Conservation (phyloP, 2,329 filamentous ascomycete species). For the Chalaropsis thielavioides region DNA sequence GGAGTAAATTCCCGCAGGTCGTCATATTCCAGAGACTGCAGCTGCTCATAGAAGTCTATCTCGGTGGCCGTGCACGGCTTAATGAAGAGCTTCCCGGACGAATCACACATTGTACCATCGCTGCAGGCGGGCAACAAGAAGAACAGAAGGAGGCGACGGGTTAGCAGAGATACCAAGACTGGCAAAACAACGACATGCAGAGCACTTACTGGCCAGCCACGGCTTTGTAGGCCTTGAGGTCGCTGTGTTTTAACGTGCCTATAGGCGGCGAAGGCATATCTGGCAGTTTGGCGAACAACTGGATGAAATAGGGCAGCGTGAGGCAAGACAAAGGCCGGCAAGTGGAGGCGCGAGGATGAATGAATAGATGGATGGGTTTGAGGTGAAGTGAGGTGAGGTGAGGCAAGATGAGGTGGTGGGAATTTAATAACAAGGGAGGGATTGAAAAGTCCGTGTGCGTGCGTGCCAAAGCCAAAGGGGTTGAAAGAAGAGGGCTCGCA, state of each 20-base stretch:
- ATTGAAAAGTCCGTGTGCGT: neutral
- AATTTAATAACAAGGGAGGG: neutral
- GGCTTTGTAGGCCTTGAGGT: slow-evolving; percentile 45
- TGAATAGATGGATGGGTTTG: too few species aligned
- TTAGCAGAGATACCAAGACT: neutral
- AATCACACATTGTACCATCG: slow-evolving; percentile 78
- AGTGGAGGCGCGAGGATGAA: neutral
- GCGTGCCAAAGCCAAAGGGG: neutral
- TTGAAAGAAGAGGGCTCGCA: neutral
- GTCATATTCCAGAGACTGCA: slow-evolving; percentile 44
- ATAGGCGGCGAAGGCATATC: neutral
- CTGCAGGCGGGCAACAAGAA: slow-evolving; percentile 31
- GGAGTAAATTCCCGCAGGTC: slow-evolving; percentile 67
- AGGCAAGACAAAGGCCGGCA: neutral
- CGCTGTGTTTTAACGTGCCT: slow-evolving; percentile 16
- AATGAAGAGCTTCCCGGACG: slow-evolving; percentile 72
- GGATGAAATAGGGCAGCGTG: neutral
- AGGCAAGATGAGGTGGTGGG: neutral
- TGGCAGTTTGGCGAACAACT: neutral
- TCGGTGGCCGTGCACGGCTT: slow-evolving; percentile 84
- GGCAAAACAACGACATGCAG: neutral
- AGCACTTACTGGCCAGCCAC: slow-evolving; percentile 69
- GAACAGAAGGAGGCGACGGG: neutral
- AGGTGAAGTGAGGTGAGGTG: too few species aligned
- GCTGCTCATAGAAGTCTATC: slow-evolving; percentile 77